These are phyloP conservation scores for Trypanosoma rangeli DNA, from an alignment of 208 protist species.

Conservation along the genomic window DNA sequence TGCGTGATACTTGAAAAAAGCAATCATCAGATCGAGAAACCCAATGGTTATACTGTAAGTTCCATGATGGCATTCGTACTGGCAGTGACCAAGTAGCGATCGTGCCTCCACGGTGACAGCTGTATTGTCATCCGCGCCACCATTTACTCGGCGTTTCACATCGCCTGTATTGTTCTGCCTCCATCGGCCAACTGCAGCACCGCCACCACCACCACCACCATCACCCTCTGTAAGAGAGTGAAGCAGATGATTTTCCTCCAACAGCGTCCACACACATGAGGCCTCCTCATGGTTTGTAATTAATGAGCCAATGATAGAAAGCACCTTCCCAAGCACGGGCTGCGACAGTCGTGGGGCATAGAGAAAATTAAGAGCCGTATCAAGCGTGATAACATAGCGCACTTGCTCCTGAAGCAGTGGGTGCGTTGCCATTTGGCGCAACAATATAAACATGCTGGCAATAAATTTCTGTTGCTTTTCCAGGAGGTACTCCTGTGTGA, in stretches of 20 bases:
- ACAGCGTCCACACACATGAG: conserved; percentile 52
- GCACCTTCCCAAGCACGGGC: conserved; percentile 64
- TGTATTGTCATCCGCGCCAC: background rate
- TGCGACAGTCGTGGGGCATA: conserved; percentile 61
- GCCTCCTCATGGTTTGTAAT: conserved; percentile 61
- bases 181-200: background rate
- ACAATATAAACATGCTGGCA: conserved; percentile 69
- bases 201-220: background rate
- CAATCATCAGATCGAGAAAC: conserved; percentile 73
- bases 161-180: background rate
- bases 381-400: conserved; percentile 48
- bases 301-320: conserved; percentile 73
- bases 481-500: conserved; percentile 50
- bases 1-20: conserved; percentile 61
- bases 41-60: conserved; percentile 79
- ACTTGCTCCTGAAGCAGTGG: conserved; percentile 45
- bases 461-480: conserved; percentile 68
- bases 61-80: conserved; percentile 65
- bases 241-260: conserved; percentile 61
- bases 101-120: conserved; percentile 35
- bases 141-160: background rate
- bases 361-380: conserved; percentile 62
- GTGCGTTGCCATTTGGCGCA: conserved; percentile 73
- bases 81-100: conserved; percentile 76
- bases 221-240: background rate